Base-by-base conservation (phyloP, 192 early-diverging fungal genomes). In the Haplosporangium gracile region DNA sequence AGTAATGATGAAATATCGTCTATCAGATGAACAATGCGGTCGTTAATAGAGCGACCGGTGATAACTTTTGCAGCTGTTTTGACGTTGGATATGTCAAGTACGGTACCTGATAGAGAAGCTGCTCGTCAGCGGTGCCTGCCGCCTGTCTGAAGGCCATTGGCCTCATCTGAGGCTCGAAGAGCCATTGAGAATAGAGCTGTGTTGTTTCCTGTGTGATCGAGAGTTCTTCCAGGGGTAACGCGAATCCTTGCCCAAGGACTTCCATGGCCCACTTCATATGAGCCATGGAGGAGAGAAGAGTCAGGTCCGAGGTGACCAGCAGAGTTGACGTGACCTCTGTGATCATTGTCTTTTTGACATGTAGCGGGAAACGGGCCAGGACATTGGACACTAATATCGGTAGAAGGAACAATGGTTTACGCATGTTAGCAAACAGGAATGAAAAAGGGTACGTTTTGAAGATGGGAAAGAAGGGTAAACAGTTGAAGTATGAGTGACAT, bases 231-330 rank as follows among this genome's bases (percentile, higher is more conserved):
- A 96, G 88, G 4, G 96, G 96, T 47, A 97, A 88, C 39, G 89
- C 83, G 70, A 97, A 95, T 15, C 96, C 96, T 83, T 95, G 95
- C 0, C 95, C 96, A n/a, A 97, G 82, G 16, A 96, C 92, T 78
- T 96, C 96, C 95, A 97, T 96, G 47, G 92, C 91, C 95, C 95
- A 97, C 49, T 90, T 88, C 26, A 97, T 96, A 83, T 97, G 96
- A 5, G 94, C 90, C 18, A 93, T 92, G 0, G 95, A 96, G 6
- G 92, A 92, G 53, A 97, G 91, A 20, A 94, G 81, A 29, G 90
- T 77, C 16, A 94, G 90, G 79, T 95, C 92, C 72, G 90, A 88
- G 51, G 89, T 77, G 74, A 88, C 75, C 39, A 91, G 68, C 68
- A 91, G 74, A 51, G 90, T 82, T 53, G 92, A 87, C 6, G 93